Conservation (phyloP, 83 land plant genomes). For the Thuja plicata region DNA sequence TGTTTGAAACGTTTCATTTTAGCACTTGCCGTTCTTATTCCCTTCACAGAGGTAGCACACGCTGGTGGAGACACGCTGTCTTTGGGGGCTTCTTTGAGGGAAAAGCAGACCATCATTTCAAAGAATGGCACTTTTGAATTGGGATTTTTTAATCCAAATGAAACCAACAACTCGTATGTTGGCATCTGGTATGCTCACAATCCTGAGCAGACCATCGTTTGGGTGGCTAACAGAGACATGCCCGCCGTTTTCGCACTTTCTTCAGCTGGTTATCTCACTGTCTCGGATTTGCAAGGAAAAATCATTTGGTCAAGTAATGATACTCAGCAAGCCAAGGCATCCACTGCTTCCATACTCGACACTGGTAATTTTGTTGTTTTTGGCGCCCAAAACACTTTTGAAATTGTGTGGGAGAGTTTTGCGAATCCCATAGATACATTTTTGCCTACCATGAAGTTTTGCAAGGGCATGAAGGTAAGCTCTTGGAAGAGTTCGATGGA, state of each 20-base stretch:
- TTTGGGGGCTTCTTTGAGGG: conserved; percentile 3
- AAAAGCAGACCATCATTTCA: conserved; percentile 15
- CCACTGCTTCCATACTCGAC: conserved; percentile 15
- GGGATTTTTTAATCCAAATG: too few relatives aligned
- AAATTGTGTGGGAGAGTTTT: conserved; percentile 36
- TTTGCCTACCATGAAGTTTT: conserved; percentile 44
- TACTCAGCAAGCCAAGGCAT: background rate
- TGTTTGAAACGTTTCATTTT: too few relatives aligned
- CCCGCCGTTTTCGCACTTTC: background rate
- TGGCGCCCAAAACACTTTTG: background rate
- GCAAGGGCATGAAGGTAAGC: background rate
- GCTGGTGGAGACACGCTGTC: background rate
- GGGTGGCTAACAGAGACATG: conserved; percentile 24
- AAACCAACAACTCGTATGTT: too few relatives aligned
- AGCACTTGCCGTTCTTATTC: too few relatives aligned
- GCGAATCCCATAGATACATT: conserved; percentile 38
- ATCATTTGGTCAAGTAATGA: conserved; percentile 9
- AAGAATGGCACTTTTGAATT: background rate
- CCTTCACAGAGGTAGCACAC: too few relatives aligned
- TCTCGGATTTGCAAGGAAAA: background rate
- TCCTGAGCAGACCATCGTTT: conserved; percentile 4
- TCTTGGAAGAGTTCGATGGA: conserved; percentile 5
- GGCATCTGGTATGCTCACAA: too few relatives aligned
- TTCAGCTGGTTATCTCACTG: background rate
- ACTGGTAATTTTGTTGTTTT: conserved; percentile 51